A percentile compares a stretch with the other conserved stretches of the same genome.
phyloP scores from a whole-genome alignment of 345 rosid genomes.

The Syzygium grande region DNA sequence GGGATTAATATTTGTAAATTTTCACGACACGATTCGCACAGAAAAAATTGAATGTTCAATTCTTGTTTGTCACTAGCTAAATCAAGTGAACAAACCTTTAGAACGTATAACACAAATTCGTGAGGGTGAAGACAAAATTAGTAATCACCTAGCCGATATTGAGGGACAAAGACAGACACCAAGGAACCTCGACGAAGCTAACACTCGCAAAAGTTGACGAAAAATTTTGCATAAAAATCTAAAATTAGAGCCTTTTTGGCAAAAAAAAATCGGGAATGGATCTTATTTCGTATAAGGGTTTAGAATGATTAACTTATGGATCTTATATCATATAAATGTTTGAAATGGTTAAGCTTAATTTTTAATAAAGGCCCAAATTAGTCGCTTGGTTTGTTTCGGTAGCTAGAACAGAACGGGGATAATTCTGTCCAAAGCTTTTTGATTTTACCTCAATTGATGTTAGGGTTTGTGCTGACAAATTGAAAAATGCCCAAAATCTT shows the following conservation, averaged over 20 bases:
- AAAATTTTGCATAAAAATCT: background rate
- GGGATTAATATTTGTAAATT: background rate
- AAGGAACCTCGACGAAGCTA: background rate
- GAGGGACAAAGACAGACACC: background rate
- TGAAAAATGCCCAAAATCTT: background rate
- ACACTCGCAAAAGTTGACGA: background rate
- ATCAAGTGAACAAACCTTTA: background rate
- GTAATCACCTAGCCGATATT: background rate
- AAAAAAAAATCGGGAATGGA: background rate
- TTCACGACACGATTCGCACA: background rate
- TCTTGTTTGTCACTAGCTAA: background rate
- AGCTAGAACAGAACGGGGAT: rapidly evolving
- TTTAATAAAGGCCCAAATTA: background rate
- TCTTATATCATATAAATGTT: background rate
- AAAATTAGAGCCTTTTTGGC: background rate
- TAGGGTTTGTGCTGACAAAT: rapidly evolving
- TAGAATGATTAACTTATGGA: background rate
- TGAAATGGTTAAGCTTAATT: rapidly evolving
- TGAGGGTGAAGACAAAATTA: background rate
- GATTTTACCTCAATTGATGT: background rate
- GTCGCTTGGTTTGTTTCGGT: rapidly evolving
- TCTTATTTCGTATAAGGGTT: background rate
- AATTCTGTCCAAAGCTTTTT: background rate
- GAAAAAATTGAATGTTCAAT: background rate
- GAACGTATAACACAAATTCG: background rate